Evolutionary conservation across 192 early-diverging fungal genomes (phyloP).

Genomic region (Geosiphon pyriformis): DNA sequence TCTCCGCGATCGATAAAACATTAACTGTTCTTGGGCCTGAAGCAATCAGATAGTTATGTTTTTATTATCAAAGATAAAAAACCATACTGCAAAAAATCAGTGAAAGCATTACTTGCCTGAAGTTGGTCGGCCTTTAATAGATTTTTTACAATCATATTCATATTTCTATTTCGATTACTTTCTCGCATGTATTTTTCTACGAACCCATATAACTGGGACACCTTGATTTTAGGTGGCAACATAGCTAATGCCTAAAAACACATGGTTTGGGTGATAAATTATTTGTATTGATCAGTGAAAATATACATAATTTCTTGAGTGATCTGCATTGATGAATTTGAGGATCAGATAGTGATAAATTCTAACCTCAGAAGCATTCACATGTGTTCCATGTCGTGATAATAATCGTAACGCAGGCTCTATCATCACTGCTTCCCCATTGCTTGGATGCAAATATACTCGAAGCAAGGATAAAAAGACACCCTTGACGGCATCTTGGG

Average conservation of each 20-base stretch:
- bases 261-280: too few species aligned
- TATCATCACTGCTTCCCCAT: slow-evolving; percentile 41
- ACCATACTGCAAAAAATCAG: too few species aligned
- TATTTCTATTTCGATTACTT: slow-evolving; percentile 54
- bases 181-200: slow-evolving; percentile 60
- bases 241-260: slow-evolving; percentile 36
- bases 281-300: too few species aligned
- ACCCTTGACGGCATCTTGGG: slow-evolving; percentile 41
- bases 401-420: slow-evolving; percentile 56
- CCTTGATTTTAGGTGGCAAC: slow-evolving; percentile 34
- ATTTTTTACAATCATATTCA: slow-evolving; percentile 66
- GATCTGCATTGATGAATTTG: too few species aligned
- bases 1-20: slow-evolving; percentile 48
- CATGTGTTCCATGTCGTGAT: slow-evolving; percentile 59
- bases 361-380: slow-evolving; percentile 52
- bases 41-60: too few species aligned
- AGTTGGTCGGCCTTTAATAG: slow-evolving; percentile 60
- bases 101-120: slow-evolving; percentile 39
- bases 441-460: slow-evolving; percentile 52
- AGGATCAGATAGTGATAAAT: too few species aligned
- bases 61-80: too few species aligned
- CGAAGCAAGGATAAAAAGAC: slow-evolving; percentile 62
- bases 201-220: slow-evolving; percentile 46
- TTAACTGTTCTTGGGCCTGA: slow-evolving; percentile 61
- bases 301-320: too few species aligned